Conservation (phyloP, 192 early-diverging fungal genomes). For the Umbelopsis ramanniana region DNA sequence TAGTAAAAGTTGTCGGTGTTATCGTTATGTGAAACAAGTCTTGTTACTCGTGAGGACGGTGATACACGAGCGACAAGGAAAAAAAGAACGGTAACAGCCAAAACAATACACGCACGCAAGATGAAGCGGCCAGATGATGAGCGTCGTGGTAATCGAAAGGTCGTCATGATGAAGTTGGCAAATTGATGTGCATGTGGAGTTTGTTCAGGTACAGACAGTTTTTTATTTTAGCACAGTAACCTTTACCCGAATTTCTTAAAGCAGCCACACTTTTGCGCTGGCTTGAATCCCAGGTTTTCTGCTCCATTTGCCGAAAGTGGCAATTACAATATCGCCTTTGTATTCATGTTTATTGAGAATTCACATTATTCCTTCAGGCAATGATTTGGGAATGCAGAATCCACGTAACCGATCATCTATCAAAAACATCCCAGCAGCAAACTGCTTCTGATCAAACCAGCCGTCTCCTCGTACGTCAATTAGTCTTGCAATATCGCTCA, state of each 20-base stretch:
- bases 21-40: slow-evolving; percentile 27
- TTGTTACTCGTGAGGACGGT: neutral
- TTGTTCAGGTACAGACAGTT: too few relatives aligned
- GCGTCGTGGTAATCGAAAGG: neutral
- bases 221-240: too few relatives aligned
- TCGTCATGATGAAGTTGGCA: neutral
- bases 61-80: neutral
- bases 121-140: neutral
- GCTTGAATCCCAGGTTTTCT: too few relatives aligned
- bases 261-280: too few relatives aligned
- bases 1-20: neutral
- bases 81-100: neutral
- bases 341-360: neutral
- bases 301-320: too few relatives aligned
- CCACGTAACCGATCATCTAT: slow-evolving; percentile 52
- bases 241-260: too few relatives aligned
- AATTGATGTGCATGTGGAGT: neutral
- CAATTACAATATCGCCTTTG: neutral
- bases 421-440: slow-evolving; percentile 49
- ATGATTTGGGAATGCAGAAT: slow-evolving; percentile 38
- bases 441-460: slow-evolving; percentile 41
- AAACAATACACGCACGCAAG: neutral
- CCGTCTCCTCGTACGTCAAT: slow-evolving; percentile 48
- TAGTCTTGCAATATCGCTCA: neutral
- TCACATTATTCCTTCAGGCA: slow-evolving; percentile 30